These are phyloP conservation scores for Endothia cerciana DNA, from an alignment of 2,329 filamentous ascomycete genomes.

Conservation along the genomic window DNA sequence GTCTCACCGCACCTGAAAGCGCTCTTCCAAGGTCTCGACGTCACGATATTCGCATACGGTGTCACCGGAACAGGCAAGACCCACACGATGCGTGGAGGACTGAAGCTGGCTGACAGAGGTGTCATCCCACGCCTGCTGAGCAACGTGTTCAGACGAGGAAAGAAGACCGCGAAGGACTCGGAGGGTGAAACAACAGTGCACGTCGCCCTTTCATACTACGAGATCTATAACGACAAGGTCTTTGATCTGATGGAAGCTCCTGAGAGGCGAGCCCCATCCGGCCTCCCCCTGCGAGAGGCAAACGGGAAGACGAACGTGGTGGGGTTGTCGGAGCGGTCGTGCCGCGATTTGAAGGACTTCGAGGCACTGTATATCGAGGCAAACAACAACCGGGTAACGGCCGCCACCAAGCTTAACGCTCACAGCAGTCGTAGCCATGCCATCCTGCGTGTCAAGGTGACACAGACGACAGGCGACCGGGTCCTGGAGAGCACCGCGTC, in stretches of 20 bases:
- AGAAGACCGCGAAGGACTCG: slow-evolving; percentile 83
- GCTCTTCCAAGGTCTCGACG: slow-evolving; percentile 85
- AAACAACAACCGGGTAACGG: slow-evolving; percentile 87
- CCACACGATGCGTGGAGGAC: slow-evolving; percentile 91
- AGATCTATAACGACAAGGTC: slow-evolving; percentile 96
- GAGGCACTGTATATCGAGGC: slow-evolving; percentile 88
- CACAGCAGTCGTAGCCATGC: slow-evolving; percentile 90
- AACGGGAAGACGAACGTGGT: slow-evolving; percentile 86
- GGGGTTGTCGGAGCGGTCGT: slow-evolving; percentile 80
- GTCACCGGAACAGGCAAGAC: slow-evolving; percentile 94
- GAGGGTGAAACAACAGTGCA: slow-evolving; percentile 70
- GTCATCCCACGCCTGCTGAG: slow-evolving; percentile 86
- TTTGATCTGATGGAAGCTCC: slow-evolving; percentile 87
- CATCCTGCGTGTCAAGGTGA: slow-evolving; percentile 87
- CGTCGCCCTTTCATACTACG: slow-evolving; percentile 87
- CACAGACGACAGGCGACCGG: slow-evolving; percentile 71
- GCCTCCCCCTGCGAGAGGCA: slow-evolving; percentile 82
- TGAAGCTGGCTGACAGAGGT: slow-evolving; percentile 82
- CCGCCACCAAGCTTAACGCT: slow-evolving; percentile 88
- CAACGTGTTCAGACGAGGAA: slow-evolving; percentile 80
- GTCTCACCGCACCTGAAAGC: slow-evolving; percentile 90
- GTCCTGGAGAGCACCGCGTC: slow-evolving; percentile 81
- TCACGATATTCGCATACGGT: slow-evolving; percentile 91
- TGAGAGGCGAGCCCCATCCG: slow-evolving; percentile 82
- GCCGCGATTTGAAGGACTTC: slow-evolving; percentile 86